Evolutionary conservation across 352 stramenopile genomes (phyloP).

Genomic region (Aphanomyces invadans): DNA sequence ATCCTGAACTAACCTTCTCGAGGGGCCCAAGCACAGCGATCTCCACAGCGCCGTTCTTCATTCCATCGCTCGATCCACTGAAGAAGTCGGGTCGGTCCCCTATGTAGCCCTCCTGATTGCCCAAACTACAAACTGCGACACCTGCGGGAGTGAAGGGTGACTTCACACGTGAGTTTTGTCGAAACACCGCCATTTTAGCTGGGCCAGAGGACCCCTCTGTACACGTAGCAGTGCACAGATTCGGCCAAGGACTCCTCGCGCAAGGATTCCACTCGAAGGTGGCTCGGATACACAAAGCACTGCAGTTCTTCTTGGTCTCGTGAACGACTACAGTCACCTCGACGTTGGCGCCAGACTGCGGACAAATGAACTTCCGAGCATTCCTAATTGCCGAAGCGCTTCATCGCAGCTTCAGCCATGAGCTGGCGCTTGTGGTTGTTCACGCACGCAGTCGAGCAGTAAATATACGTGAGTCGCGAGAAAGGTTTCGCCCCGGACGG

Average conservation of each 20-base stretch:
- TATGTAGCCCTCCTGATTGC: not conserved
- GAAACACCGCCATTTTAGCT: not conserved
- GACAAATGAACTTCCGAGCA: not conserved
- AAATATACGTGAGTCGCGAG: slow-evolving; percentile 86
- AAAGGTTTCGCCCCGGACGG: slow-evolving; percentile 84
- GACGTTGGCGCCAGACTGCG: not conserved
- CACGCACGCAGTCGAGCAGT: slow-evolving; percentile 92
- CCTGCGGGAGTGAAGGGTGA: no score
- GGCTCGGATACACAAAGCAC: no score
- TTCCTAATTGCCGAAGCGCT: slow-evolving; percentile 38
- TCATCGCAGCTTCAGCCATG: slow-evolving; percentile 87
- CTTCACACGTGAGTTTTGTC: not conserved
- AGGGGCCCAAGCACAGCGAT: not conserved
- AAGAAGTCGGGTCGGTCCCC: not conserved
- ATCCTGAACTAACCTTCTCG: not conserved
- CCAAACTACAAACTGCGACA: no score
- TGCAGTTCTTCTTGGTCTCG: not conserved
- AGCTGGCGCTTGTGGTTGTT: slow-evolving; percentile 88
- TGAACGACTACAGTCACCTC: not conserved
- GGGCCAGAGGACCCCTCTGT: no score
- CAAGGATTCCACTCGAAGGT: no score
- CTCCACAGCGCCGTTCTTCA: not conserved
- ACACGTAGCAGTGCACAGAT: no score
- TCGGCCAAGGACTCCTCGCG: not conserved
- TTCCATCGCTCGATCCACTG: not conserved